Base-by-base conservation (phyloP, 495 filamentous ascomycete species). In the Tuber calosporum region DNA sequence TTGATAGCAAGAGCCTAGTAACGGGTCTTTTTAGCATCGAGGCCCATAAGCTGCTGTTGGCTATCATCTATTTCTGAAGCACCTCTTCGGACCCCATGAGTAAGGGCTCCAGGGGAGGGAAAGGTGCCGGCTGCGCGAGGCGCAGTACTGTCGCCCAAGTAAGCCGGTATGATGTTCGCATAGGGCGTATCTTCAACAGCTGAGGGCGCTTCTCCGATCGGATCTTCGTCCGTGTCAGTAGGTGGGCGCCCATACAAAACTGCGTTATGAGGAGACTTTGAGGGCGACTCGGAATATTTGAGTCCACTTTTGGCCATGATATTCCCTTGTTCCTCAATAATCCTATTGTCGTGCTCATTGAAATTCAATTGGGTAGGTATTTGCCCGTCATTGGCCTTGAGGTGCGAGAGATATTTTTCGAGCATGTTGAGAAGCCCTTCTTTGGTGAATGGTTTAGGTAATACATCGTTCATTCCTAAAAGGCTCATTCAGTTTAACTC, bases 391-490 rank as follows among this genome's bases (percentile, higher is more conserved):
- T 80, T 74, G 19, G 72, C 72, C 42, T 78, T 81, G 34, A 97
- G 86, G 82, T 92, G 91, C 13, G 87, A 87, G 70, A 99, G 86
- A 78, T 97, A 93, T 79, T 93, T 96, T 82, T 94, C 92, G 20
- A 99, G 87, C 84, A 97, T 93, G 72, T 90, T 89, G 66, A 97
- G 86, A 81, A 99, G 91, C 70, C 94, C 94, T 82, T 97, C 94
- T 81, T 93, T 93, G 3, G 94, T 99, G 82, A 99, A 99, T 0
- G 95, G 95, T 79, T 99, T 99, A 0, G 95, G 94, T 68, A 99
- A 86, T 15, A 99, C 94, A 80, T 97, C 95, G 81, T 97, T 95
- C 95, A 99, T 99, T n/a, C 95, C 95, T 97, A 76, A 17, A 68
- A 66, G 48, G 53, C n/a, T n/a, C 26, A 62, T 68, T 36, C 73